These are phyloP conservation scores for Lentinula sp. DNA, from an alignment of 768 basidiomycete species.

Conservation along the genomic window DNA sequence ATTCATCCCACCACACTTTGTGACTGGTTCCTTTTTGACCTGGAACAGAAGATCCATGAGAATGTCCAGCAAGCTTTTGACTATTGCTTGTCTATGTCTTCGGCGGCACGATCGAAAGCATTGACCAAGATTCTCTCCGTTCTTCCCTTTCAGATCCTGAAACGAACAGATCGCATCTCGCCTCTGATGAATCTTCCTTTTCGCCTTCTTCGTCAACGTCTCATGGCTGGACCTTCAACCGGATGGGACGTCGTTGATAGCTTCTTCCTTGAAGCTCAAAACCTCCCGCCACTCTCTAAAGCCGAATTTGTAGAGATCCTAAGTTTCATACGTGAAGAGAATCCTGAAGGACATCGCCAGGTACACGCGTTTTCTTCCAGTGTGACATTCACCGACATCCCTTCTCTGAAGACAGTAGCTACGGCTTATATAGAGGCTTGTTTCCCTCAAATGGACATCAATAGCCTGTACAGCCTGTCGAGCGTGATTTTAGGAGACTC, in stretches of 20 bases:
- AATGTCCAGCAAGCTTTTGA: conserved; percentile 34
- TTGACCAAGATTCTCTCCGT: conserved; percentile 34
- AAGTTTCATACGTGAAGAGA: conserved; percentile 27
- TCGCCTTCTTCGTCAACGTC: conserved; percentile 34
- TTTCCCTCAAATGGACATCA: neutral
- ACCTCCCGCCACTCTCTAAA: conserved; percentile 14
- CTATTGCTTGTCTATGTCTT: conserved; percentile 32
- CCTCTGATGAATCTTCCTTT: conserved; percentile 26
- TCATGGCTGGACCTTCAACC: conserved; percentile 34
- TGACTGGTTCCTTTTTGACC: conserved; percentile 45
- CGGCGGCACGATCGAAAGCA: conserved; percentile 27
- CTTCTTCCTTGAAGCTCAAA: conserved; percentile 16
- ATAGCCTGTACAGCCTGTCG: neutral
- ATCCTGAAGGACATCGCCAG: conserved; percentile 9
- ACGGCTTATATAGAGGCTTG: neutral
- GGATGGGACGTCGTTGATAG: conserved; percentile 31
- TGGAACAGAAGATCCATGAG: conserved; percentile 35
- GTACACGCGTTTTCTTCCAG: conserved; percentile 12
- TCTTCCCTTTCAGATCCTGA: conserved; percentile 18
- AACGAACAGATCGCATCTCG: conserved; percentile 23
- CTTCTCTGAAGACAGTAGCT: neutral
- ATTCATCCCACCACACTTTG: conserved; percentile 36
- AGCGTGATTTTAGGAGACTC: neutral
- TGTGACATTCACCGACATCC: neutral
- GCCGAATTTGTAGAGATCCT: conserved; percentile 30